Percentiles rank a stretch among this genome's conserved stretches.
phyloP scores from a whole-genome alignment of 2,329 filamentous ascomycete genomes.

The Xylariaceae sp. region DNA sequence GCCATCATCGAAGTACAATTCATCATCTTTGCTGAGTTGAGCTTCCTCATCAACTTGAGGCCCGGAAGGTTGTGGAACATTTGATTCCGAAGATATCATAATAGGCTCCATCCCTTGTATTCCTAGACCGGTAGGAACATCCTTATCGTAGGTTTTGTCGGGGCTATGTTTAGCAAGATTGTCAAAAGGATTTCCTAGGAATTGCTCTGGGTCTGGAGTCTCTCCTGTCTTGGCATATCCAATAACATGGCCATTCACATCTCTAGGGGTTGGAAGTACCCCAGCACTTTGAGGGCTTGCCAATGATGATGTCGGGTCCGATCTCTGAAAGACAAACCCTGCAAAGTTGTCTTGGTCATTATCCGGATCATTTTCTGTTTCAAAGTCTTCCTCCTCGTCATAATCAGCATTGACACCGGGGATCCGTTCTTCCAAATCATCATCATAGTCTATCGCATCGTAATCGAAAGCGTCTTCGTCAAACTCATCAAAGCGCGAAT shows the following conservation, averaged over 20 bases:
- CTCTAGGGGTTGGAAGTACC: conserved; percentile 60
- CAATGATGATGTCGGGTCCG: conserved; percentile 58
- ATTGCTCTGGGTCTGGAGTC: conserved; percentile 43
- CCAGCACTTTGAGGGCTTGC: conserved; percentile 57
- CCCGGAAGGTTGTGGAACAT: conserved; percentile 28
- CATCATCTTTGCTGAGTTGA: conserved; percentile 55
- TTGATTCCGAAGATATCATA: conserved; percentile 26
- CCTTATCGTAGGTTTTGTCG: conserved; percentile 25
- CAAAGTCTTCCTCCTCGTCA: conserved; percentile 51
- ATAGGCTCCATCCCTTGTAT: conserved; percentile 48
- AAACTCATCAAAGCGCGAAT: conserved; percentile 67
- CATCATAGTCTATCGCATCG: conserved; percentile 70
- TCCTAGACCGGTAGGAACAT: conserved; percentile 48
- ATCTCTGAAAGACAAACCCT: conserved; percentile 64
- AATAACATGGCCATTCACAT: conserved; percentile 61
- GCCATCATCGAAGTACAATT: conserved; percentile 75
- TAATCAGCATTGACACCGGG: conserved; percentile 61
- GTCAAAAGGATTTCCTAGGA: conserved; percentile 14
- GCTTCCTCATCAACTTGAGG: conserved; percentile 22
- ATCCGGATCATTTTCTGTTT: conserved; percentile 53
- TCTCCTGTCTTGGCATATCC: conserved; percentile 63
- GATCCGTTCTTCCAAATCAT: conserved; percentile 71
- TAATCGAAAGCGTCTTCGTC: conserved; percentile 68
- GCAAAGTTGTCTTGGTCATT: conserved; percentile 67
- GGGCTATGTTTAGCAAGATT: conserved; percentile 13